A percentile compares a stretch with the other conserved stretches of the same genome.
phyloP scores from a whole-genome alignment of 202 grass and related monocot genomes.

The Schoenoplectus tabernaemontani region DNA sequence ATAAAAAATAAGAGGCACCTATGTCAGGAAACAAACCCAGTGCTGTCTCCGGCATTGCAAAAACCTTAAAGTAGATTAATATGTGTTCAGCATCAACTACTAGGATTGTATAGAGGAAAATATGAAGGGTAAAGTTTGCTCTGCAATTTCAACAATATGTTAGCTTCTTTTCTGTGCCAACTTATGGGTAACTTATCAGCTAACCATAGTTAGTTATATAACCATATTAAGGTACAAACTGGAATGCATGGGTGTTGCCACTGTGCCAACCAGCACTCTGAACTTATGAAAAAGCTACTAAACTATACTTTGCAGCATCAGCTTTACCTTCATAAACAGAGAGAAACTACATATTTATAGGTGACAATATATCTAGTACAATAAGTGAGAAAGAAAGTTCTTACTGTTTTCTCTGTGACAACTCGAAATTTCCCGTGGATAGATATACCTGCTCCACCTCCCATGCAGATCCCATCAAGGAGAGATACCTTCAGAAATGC shows the following conservation, averaged over 20 bases:
- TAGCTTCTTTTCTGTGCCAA: neutral
- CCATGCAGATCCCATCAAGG: constrained; percentile 85
- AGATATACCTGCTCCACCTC: constrained; percentile 89
- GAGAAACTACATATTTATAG: neutral
- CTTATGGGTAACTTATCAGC: neutral
- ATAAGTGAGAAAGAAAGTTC: neutral
- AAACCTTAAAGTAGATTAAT: constrained; percentile 48
- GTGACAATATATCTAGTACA: neutral
- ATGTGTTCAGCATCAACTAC: constrained; percentile 1
- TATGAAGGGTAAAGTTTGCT: neutral
- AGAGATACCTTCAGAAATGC: constrained; percentile 62
- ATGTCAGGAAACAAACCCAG: constrained; percentile 88
- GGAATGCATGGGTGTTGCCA: neutral
- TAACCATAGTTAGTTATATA: neutral
- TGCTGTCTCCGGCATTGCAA: constrained; percentile 98
- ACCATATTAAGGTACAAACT: neutral
- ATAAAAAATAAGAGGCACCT: constrained; percentile 90
- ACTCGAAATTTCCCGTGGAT: constrained; percentile 88
- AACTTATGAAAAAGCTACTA: neutral
- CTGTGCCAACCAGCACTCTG: neutral
- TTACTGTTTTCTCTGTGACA: constrained; percentile 86
- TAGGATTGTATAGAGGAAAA: neutral
- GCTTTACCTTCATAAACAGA: neutral
- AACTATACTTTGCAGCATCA: neutral
- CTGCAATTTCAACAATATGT: neutral